Evolutionary conservation across 306 rosid genomes (phyloP).

Genomic region (Vigna nakashimae): DNA sequence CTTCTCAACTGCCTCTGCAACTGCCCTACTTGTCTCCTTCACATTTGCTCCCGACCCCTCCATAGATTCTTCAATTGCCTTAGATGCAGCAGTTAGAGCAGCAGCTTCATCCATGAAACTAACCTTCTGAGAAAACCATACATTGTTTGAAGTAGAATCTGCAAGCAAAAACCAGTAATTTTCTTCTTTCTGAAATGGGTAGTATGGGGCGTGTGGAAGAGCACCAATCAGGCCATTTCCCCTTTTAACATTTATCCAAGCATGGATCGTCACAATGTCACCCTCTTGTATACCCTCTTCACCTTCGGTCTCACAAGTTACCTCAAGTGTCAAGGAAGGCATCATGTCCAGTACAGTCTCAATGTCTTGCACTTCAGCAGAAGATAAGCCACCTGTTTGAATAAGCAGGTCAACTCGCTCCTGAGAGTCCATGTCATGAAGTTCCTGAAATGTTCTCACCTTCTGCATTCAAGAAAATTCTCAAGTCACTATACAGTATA

Average conservation of each 20-base stretch:
- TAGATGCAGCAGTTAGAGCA: conserved; percentile 86
- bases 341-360: conserved; percentile 81
- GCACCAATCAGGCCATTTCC: conserved; percentile 80
- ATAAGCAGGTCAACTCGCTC: conserved; percentile 87
- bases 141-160: conserved; percentile 75
- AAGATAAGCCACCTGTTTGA: conserved; percentile 78
- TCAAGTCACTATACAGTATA: conserved; percentile 31
- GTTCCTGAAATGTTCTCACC: conserved; percentile 92
- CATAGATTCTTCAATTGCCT: conserved; percentile 88
- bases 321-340: conserved; percentile 80
- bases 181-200: conserved; percentile 93
- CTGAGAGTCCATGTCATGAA: conserved; percentile 72
- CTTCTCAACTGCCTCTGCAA: conserved; percentile 80
- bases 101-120: conserved; percentile 94
- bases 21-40: conserved; percentile 77
- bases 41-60: conserved; percentile 87
- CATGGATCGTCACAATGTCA: conserved; percentile 83
- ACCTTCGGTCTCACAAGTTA: conserved; percentile 92
- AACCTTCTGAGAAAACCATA: conserved; percentile 95
- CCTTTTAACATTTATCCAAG: conserved; percentile 81
- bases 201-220: conserved; percentile 91
- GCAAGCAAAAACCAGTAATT: conserved; percentile 91
- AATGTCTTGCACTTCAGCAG: conserved; percentile 80
- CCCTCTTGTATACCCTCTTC: conserved; percentile 98
- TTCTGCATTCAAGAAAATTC: conserved; percentile 61